Evolutionary conservation across 2,329 filamentous ascomycete species (phyloP), one percentile per base, ranked within the genome.

Genomic region (Teratosphaeria epicoccoides): DNA sequence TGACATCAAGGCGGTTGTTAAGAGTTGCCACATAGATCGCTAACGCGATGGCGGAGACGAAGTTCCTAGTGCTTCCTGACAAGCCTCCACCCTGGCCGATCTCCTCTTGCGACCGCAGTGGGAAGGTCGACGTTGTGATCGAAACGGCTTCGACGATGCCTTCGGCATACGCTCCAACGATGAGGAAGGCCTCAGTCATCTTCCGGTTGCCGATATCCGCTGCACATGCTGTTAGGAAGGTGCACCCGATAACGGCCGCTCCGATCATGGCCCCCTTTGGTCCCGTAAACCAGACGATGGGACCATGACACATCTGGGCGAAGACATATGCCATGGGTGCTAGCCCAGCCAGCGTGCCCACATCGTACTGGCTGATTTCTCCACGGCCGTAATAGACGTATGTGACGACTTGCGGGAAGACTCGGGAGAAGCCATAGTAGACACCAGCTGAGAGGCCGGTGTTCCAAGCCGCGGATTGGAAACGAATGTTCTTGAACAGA

Each of bases 261-360:
- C 59, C 58, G 20, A 61, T 61, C 59, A 61, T 61, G 17, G 54
- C 54, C 52, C 57, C 60, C 47, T 59, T 59, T 4, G 60, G 60
- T 11, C 58, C 60, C 6, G 56, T 56, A 47, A 59, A 52, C 53
- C 55, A 62, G 26, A 59, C 60, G 23, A 61, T 54, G 24, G 56
- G 53, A 6, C 60, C 60, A 51, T 61, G 58, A 43, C 58, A 59
- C 57, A 62, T 59, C 37, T 62, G 60, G 1, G 58, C 59, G 37
- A 62, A 62, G 26, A 62, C 60, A 49, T 61, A 62, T 4, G 56
- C 52, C 60, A 62, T 61, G n/a, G 50, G 49, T 14, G 54, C 55
- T 12, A 62, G 50, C 11, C 60, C 60, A 23, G 60, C 60, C 11
- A 57, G 52, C 2, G 58, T 62, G 4, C 60, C 60, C 6, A 61